These are phyloP conservation scores for Trichoderma virens DNA, from an alignment of 495 filamentous ascomycete genomes.

Conservation along the genomic window DNA sequence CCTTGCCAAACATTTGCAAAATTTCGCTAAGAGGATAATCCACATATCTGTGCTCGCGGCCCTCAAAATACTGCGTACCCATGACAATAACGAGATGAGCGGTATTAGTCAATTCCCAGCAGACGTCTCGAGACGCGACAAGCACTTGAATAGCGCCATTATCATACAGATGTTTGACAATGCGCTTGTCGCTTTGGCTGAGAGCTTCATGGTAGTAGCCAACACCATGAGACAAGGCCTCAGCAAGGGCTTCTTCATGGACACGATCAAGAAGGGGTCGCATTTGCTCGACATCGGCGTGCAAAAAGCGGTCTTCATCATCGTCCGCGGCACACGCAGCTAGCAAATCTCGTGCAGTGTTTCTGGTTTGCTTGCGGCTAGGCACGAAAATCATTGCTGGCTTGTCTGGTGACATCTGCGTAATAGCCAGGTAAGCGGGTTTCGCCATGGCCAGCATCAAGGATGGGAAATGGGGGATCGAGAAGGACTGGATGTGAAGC, in stretches of 20 bases:
- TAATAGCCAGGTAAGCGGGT: conserved; percentile 77
- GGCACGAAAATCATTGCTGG: conserved; percentile 88
- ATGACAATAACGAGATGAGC: conserved; percentile 92
- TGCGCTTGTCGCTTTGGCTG: conserved; percentile 78
- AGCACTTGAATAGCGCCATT: conserved; percentile 91
- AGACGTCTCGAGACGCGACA: conserved; percentile 87
- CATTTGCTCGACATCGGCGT: conserved; percentile 72
- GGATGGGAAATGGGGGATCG: conserved; percentile 93
- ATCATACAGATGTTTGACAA: conserved; percentile 83
- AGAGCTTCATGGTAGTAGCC: conserved; percentile 97
- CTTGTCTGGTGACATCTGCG: conserved; percentile 78
- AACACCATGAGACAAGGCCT: conserved; percentile 90
- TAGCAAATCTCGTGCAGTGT: conserved; percentile 83
- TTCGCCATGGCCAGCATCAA: conserved; percentile 98
- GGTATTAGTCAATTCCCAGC: conserved; percentile 86
- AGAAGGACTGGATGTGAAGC: conserved; percentile 91
- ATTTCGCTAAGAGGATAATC: conserved; percentile 94
- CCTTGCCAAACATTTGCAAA: conserved; percentile 99
- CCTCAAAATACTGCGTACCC: conserved; percentile 99
- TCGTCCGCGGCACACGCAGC: conserved; percentile 79
- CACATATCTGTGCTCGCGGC: conserved; percentile 92
- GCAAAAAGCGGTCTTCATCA: conserved; percentile 87
- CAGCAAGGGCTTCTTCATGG: conserved; percentile 77
- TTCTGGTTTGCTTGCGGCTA: conserved; percentile 81
- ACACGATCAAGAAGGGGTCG: conserved; percentile 71